phyloP scores from a whole-genome alignment of 768 basidiomycete species.

The Galerina marginata region DNA sequence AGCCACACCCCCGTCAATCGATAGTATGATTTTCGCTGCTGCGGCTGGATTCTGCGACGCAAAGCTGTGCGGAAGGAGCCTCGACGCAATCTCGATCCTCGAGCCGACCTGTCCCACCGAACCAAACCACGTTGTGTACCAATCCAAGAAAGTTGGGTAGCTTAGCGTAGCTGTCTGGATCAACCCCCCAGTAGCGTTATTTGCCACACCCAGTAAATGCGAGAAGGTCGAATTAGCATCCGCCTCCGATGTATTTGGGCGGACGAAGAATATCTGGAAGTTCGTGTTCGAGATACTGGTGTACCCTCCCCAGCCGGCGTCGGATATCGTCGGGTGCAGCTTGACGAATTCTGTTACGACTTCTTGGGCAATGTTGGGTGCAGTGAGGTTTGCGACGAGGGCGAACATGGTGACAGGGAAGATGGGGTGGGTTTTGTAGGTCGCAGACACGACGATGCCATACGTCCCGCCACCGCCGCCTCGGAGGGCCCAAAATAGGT shows the following conservation, averaged over 20 bases:
- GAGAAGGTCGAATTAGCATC: constrained; percentile 39
- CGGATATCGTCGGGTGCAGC: constrained; percentile 40
- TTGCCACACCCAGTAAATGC: constrained; percentile 36
- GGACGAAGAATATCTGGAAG: constrained; percentile 32
- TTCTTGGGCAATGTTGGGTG: constrained; percentile 29
- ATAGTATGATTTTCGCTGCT: constrained; percentile 30
- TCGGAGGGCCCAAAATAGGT: constrained; percentile 60
- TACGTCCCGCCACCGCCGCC: constrained; percentile 57
- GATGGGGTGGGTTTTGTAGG: constrained; percentile 47
- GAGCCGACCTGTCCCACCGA: constrained; percentile 23
- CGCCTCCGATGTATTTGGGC: constrained; percentile 40
- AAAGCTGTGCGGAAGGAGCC: constrained; percentile 37
- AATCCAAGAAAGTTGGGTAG: constrained; percentile 31
- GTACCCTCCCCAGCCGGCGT: constrained; percentile 53
- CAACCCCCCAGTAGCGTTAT: constrained; percentile 27
- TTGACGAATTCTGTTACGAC: constrained; percentile 41
- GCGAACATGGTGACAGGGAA: constrained; percentile 35
- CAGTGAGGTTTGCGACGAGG: constrained; percentile 37
- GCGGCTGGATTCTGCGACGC: constrained; percentile 27
- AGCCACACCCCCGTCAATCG: constrained; percentile 19
- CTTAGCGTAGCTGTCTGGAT: constrained; percentile 12
- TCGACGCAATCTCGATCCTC: constrained; percentile 35
- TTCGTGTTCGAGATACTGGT: constrained; percentile 19
- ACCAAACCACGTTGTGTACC: constrained; percentile 19
- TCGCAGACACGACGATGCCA: constrained; percentile 51